Evolutionary conservation across 768 basidiomycete species (phyloP).

Genomic region (Lyophyllum decastes): DNA sequence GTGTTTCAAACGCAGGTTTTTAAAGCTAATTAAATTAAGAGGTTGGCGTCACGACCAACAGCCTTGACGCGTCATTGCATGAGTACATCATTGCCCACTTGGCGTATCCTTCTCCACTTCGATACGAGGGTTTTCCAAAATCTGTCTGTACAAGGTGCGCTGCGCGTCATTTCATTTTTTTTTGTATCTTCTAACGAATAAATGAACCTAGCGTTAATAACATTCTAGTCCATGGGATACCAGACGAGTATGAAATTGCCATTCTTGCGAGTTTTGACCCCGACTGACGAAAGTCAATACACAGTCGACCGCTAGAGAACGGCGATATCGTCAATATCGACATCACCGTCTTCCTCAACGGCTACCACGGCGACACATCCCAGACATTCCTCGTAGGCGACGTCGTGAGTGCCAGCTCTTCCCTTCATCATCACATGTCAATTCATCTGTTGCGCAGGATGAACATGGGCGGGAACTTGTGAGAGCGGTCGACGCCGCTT

Average conservation of each 20-base stretch:
- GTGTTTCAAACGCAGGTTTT: background rate
- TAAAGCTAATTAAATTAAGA: constrained; percentile 24
- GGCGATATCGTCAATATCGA: constrained; percentile 91
- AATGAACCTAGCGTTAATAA: constrained; percentile 75
- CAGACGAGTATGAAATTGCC: constrained; percentile 66
- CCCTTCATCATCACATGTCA: background rate
- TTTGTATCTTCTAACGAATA: constrained; percentile 44
- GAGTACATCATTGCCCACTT: constrained; percentile 63
- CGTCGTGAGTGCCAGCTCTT: constrained; percentile 49
- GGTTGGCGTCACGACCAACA: constrained; percentile 74
- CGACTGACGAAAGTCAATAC: background rate
- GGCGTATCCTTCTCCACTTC: constrained; percentile 88
- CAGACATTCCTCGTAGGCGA: constrained; percentile 79
- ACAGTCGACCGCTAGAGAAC: constrained; percentile 74
- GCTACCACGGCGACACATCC: constrained; percentile 91
- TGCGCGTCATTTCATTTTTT: background rate
- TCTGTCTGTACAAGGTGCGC: constrained; percentile 72
- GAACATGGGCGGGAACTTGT: constrained; percentile 67
- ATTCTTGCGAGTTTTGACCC: background rate
- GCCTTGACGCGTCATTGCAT: constrained; percentile 74
- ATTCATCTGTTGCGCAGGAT: constrained; percentile 49
- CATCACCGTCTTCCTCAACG: constrained; percentile 79
- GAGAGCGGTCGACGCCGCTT: constrained; percentile 57
- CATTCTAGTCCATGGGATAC: constrained; percentile 85
- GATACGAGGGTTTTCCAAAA: constrained; percentile 73